phyloP scores from a whole-genome alignment of 179 eudicot genomes.

The Spinacia oleracea region DNA sequence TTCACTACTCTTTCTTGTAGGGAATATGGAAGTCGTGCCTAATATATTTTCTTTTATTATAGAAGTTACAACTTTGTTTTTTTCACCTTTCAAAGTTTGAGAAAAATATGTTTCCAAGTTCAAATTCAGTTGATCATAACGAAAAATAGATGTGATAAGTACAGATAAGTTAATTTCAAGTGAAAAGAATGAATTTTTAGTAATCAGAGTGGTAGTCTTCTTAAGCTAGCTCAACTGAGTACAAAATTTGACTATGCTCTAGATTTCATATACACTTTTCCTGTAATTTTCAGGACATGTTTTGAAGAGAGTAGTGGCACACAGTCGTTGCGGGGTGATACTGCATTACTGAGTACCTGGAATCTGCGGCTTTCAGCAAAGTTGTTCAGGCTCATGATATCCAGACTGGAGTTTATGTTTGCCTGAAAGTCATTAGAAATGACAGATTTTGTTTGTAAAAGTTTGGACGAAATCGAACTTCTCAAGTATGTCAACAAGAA shows the following conservation, averaged over 20 bases:
- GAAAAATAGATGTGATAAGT: neutral
- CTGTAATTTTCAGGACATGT: constrained; percentile 65
- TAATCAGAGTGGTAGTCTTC: neutral
- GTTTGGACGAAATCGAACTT: constrained; percentile 96
- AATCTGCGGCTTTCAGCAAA: constrained; percentile 98
- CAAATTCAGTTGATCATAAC: neutral
- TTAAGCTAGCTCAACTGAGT: neutral
- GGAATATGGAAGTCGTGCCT: neutral
- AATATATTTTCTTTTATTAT: neutral
- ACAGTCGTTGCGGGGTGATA: constrained; percentile 80
- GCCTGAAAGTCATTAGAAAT: constrained; percentile 93
- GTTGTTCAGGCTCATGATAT: constrained; percentile 96
- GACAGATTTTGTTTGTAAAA: constrained; percentile 97
- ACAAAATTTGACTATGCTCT: neutral
- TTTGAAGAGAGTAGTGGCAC: constrained; percentile 85
- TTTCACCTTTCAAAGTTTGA: neutral
- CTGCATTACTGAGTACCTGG: constrained; percentile 84
- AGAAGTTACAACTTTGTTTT: neutral
- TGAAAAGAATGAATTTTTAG: neutral
- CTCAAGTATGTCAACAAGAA: constrained; percentile 92
- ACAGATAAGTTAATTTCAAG: neutral
- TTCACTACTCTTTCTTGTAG: constrained; percentile 19
- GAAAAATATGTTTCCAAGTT: neutral
- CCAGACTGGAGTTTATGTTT: constrained; percentile 83
- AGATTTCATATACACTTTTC: constrained; percentile 15